Percentiles rank a stretch among this genome's conserved stretches.
Evolutionary conservation across 805 yeast genomes (phyloP).

Genomic region (Priceomyces medius): DNA sequence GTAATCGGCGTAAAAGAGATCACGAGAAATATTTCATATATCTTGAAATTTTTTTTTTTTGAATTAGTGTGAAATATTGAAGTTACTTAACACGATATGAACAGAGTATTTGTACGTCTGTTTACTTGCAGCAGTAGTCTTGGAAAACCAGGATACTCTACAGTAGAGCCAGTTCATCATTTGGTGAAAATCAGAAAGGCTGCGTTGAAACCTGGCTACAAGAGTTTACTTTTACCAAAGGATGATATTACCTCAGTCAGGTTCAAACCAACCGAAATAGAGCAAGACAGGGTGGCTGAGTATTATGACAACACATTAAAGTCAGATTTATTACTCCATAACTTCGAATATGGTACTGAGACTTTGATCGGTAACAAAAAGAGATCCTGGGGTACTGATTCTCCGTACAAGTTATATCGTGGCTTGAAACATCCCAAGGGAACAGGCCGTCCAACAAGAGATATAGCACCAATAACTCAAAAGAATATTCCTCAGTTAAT

Average conservation of each 20-base stretch:
- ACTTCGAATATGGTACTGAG: slow-evolving; percentile 65
- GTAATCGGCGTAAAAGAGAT: background rate
- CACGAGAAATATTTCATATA: background rate
- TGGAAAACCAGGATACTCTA: slow-evolving; percentile 50
- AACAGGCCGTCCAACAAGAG: slow-evolving; percentile 68
- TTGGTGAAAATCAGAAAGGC: slow-evolving; percentile 72
- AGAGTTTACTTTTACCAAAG: slow-evolving; percentile 62
- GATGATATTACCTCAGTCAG: slow-evolving; percentile 79
- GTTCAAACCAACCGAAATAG: slow-evolving; percentile 70
- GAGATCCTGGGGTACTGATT: slow-evolving; percentile 81
- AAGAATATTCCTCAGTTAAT: slow-evolving; percentile 70
- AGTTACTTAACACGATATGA: slow-evolving; percentile 8
- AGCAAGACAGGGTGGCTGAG: slow-evolving; percentile 75
- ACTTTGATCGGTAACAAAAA: slow-evolving; percentile 62
- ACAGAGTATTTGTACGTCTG: slow-evolving; percentile 27
- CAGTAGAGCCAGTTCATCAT: slow-evolving; percentile 92
- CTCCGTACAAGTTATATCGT: slow-evolving; percentile 89
- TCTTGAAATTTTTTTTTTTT: slow-evolving; percentile 6
- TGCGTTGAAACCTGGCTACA: slow-evolving; percentile 70
- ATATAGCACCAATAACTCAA: slow-evolving; percentile 64
- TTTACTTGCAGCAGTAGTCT: slow-evolving; percentile 48
- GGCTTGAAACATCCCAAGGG: slow-evolving; percentile 76
- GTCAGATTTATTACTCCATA: slow-evolving; percentile 74
- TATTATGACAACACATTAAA: slow-evolving; percentile 73
- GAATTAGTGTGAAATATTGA: background rate